phyloP scores from a whole-genome alignment of 129 eudicot genomes.

The Pulicaria dysenterica region DNA sequence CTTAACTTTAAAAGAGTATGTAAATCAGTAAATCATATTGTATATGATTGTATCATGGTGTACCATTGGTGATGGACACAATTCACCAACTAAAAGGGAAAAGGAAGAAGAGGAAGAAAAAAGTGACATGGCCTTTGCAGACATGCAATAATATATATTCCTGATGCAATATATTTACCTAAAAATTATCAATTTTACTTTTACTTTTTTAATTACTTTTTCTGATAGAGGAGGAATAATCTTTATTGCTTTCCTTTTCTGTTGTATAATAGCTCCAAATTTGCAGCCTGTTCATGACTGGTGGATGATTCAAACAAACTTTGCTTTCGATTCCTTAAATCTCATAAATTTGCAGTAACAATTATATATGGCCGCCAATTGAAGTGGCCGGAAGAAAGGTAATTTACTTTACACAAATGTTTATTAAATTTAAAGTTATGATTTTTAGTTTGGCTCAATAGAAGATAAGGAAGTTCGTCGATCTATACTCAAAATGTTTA shows the following conservation, averaged over 20 bases:
- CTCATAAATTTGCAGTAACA: not conserved
- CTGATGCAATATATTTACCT: conserved; percentile 9
- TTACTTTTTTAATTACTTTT: not conserved
- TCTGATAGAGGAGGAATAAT: not conserved
- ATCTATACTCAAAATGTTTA: no score
- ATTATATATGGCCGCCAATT: no score
- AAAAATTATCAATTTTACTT: conserved; percentile 2
- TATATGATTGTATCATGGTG: no score
- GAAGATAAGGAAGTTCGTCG: no score
- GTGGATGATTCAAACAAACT: conserved; percentile 6
- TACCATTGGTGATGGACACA: no score
- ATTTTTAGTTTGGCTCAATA: no score
- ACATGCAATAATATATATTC: conserved; percentile 15
- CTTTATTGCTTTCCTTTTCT: conserved; percentile 1
- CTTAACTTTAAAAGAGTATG: no score
- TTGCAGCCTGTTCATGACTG: not conserved
- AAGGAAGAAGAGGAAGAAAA: not conserved
- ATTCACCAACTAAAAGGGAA: not conserved
- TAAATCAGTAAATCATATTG: not conserved
- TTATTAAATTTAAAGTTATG: no score
- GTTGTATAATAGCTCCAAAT: conserved; percentile 4
- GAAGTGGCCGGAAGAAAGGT: no score
- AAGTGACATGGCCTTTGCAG: conserved; percentile 8
- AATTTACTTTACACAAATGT: no score
- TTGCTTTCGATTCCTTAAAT: not conserved